Percentiles rank a stretch among this genome's conserved stretches.
phyloP scores from a whole-genome alignment of 768 basidiomycete species.

The Lactarius quietus region DNA sequence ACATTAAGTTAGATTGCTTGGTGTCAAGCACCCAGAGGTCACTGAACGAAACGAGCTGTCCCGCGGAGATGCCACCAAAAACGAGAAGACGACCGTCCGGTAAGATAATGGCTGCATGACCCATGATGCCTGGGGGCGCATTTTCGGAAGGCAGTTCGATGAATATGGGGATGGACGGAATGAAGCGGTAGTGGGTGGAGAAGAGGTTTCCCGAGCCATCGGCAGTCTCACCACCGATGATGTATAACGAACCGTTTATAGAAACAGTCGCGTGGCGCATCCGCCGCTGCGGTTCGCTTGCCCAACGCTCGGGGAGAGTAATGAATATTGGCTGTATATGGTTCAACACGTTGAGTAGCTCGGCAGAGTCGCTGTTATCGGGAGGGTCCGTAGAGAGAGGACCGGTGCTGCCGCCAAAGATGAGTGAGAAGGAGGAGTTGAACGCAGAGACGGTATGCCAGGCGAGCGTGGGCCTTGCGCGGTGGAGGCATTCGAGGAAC shows the following conservation, averaged over 20 bases:
- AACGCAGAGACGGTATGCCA: conserved; percentile 79
- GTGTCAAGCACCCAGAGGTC: conserved; percentile 65
- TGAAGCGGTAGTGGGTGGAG: conserved; percentile 62
- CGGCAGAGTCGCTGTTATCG: conserved; percentile 59
- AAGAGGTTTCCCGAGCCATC: conserved; percentile 70
- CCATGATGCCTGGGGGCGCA: conserved; percentile 65
- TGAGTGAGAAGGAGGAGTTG: conserved; percentile 48
- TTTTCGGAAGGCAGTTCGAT: conserved; percentile 48
- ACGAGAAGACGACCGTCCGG: conserved; percentile 65
- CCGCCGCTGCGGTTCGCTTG: conserved; percentile 64
- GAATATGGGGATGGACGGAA: conserved; percentile 50
- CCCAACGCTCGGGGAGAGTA: conserved; percentile 51
- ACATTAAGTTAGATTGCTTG: conserved; percentile 41
- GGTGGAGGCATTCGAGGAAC: conserved; percentile 39
- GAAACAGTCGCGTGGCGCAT: conserved; percentile 69
- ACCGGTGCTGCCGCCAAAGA: conserved; percentile 77
- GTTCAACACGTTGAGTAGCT: conserved; percentile 46
- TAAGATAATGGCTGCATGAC: conserved; percentile 69
- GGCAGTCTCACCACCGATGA: conserved; percentile 78
- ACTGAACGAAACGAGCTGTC: conserved; percentile 50
- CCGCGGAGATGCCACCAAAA: conserved; percentile 64
- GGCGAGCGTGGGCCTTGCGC: conserved; percentile 60
- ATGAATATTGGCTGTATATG: conserved; percentile 43
- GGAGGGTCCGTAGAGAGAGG: conserved; percentile 53
- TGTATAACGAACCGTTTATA: conserved; percentile 51